These are phyloP conservation scores for Lentinula boryana DNA, from an alignment of 768 basidiomycete species.

Conservation along the genomic window DNA sequence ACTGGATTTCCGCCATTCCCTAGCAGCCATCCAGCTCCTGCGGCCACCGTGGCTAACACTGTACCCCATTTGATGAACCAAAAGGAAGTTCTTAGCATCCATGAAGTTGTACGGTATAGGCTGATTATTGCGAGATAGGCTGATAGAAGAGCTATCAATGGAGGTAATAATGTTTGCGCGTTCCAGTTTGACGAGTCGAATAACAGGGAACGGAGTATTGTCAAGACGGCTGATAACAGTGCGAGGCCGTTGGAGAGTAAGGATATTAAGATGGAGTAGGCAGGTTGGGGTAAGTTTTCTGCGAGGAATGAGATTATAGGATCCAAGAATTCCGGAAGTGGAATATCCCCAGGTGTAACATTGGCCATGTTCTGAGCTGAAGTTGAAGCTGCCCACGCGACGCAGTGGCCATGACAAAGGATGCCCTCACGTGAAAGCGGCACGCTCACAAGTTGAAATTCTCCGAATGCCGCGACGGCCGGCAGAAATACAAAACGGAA, in stretches of 20 bases:
- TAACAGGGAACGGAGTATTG: conserved; percentile 41
- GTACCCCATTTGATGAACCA: conserved; percentile 78
- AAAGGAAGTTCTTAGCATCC: conserved; percentile 60
- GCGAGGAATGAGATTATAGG: conserved; percentile 50
- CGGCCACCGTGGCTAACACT: conserved; percentile 49
- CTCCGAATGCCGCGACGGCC: not conserved
- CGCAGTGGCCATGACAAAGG: not conserved
- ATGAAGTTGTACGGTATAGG: conserved; percentile 73
- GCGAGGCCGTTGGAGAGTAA: conserved; percentile 48
- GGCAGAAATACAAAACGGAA: not conserved
- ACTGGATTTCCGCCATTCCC: conserved; percentile 29
- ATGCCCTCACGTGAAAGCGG: not conserved
- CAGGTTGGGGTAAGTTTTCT: conserved; percentile 46
- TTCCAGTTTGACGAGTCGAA: conserved; percentile 48
- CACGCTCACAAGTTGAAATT: too few relatives aligned
- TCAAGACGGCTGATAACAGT: conserved; percentile 41
- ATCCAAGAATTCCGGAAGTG: conserved; percentile 45
- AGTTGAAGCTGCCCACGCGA: not conserved
- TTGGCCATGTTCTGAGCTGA: conserved; percentile 4
- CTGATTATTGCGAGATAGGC: conserved; percentile 75
- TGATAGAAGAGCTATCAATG: conserved; percentile 63
- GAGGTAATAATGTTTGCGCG: conserved; percentile 62
- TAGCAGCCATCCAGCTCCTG: conserved; percentile 49
- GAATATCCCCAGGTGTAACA: not conserved
- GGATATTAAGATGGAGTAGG: conserved; percentile 46